A percentile compares a stretch with the other conserved stretches of the same genome.
Conservation (phyloP, 2,329 filamentous ascomycete genomes). For the Nakataea oryzae region DNA sequence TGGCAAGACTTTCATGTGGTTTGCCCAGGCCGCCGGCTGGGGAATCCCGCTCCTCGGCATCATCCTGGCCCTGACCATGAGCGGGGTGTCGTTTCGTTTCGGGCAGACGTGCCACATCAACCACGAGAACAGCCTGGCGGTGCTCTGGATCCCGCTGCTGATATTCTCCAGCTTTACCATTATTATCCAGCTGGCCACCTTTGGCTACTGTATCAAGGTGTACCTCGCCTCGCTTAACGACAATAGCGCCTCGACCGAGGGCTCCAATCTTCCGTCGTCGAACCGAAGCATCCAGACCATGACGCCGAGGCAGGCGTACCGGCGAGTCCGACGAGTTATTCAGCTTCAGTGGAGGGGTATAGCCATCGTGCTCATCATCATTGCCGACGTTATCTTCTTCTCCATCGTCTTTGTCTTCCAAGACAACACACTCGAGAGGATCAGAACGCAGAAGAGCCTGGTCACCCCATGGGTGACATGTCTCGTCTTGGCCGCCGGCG, state of each 20-base stretch:
- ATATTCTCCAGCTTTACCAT: conserved; percentile 62
- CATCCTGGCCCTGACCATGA: conserved; percentile 66
- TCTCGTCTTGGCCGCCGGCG: conserved; percentile 42
- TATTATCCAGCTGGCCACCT: conserved; percentile 75
- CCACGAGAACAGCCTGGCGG: conserved; percentile 69
- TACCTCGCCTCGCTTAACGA: conserved; percentile 79
- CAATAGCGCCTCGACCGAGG: conserved; percentile 57
- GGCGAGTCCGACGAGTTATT: conserved; percentile 75
- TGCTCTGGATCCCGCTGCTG: conserved; percentile 84
- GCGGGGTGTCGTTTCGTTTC: conserved; percentile 90
- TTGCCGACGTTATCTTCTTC: conserved; percentile 89
- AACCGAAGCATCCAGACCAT: conserved; percentile 64
- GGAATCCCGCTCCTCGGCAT: conserved; percentile 70
- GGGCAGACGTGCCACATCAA: conserved; percentile 92
- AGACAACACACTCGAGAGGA: conserved; percentile 57
- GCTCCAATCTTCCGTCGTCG: conserved; percentile 65
- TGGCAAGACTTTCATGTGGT: conserved; percentile 81
- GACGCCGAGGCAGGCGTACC: conserved; percentile 78
- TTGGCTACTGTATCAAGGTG: conserved; percentile 88
- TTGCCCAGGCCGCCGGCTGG: conserved; percentile 72
- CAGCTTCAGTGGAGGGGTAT: conserved; percentile 93
- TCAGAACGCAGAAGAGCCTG: conserved; percentile 40
- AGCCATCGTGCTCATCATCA: conserved; percentile 78
- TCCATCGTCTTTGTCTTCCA: conserved; percentile 83
- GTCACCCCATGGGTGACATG: conserved; percentile 62